Evolutionary conservation across 192 early-diverging fungal species (phyloP), one percentile per base, ranked within the genome.

Genomic region (Spinellus fusiger): DNA sequence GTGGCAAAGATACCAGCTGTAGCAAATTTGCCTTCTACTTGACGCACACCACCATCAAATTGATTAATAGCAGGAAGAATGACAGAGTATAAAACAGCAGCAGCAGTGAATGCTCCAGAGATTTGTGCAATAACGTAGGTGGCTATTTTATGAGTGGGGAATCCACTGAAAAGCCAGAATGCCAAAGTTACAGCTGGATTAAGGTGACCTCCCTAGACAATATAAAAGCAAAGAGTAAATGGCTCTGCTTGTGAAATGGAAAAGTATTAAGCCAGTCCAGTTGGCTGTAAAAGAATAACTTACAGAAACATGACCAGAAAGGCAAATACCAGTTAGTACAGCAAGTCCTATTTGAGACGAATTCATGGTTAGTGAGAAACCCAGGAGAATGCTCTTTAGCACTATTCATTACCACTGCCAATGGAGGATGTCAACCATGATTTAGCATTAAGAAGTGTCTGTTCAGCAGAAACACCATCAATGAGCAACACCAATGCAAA

Each of bases 101-200:
- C 86, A 3, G 84, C 89, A 0, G 71, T 67, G 54, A 92, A 89
- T 4, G 88, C 89, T 53, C 89, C 89, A 12, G 83, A 59, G 49
- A 83, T 51, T 77, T 92, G 89, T 25, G 87, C 70, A 13, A 82
- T 35, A 32, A 82, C 83, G 73, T 83, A 90, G 28, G 75, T 61
- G 1, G 81, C 77, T 9, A 89, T 81, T 69, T 89, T 87, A 47
- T 78, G 66, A 73, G 82, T 85, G 20, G 86, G 73, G 64, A 92
- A 89, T 53, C 82, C 80, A 35, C 84, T 80, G 69, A 83, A 84
- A 8, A 82, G 59, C 12, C 82, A 86, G 54, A 84, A 75, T 5
- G 84, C 74, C 31, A 89, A 70, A 4, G 88, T 85, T 38, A 91
- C 84, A 1, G 88, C 88, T 22, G 89, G 89, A 73, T 91, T 91